phyloP scores from a whole-genome alignment of 202 grass and related monocot genomes.

The Setaria viridis region DNA sequence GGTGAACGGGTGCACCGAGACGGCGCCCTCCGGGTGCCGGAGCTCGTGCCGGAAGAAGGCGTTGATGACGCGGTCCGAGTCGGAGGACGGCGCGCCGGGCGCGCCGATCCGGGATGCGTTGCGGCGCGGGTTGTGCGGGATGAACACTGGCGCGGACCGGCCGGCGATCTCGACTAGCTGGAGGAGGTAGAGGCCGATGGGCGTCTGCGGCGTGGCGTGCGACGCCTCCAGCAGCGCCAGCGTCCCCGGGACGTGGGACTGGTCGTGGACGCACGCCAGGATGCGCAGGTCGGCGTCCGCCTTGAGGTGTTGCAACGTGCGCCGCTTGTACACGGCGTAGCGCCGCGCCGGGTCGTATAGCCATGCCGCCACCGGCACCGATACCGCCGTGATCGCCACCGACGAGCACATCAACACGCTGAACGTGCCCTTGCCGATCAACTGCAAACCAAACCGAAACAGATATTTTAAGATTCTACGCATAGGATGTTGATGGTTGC shows the following conservation, averaged over 20 bases:
- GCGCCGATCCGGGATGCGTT: slow-evolving; percentile 20
- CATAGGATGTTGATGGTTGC: not conserved
- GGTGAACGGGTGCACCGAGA: slow-evolving; percentile 78
- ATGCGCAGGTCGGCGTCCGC: slow-evolving; percentile 65
- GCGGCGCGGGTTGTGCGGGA: slow-evolving; percentile 55
- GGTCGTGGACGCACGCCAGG: slow-evolving; percentile 71
- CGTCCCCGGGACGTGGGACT: slow-evolving; percentile 67
- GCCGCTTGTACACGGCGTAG: slow-evolving; percentile 74
- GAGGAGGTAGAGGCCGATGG: slow-evolving; percentile 69
- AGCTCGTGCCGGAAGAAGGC: slow-evolving; percentile 81
- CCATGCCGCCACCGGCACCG: slow-evolving; percentile 54
- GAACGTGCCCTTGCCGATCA: slow-evolving; percentile 54
- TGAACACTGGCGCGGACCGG: slow-evolving; percentile 66
- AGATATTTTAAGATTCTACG: not conserved
- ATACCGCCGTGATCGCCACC: slow-evolving; percentile 52
- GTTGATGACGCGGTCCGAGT: slow-evolving; percentile 77
- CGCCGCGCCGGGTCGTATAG: slow-evolving; percentile 76
- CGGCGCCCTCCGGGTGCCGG: slow-evolving; percentile 50
- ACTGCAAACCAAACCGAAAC: slow-evolving; percentile 34
- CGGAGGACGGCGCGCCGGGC: slow-evolving; percentile 24
- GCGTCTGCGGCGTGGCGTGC: slow-evolving; percentile 52
- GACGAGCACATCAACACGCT: slow-evolving; percentile 48
- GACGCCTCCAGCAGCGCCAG: slow-evolving; percentile 78
- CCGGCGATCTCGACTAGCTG: slow-evolving; percentile 82
- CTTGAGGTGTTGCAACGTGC: slow-evolving; percentile 82